Evolutionary conservation across 2,329 filamentous ascomycete species (phyloP).

Genomic region (Monosporascus sp.): DNA sequence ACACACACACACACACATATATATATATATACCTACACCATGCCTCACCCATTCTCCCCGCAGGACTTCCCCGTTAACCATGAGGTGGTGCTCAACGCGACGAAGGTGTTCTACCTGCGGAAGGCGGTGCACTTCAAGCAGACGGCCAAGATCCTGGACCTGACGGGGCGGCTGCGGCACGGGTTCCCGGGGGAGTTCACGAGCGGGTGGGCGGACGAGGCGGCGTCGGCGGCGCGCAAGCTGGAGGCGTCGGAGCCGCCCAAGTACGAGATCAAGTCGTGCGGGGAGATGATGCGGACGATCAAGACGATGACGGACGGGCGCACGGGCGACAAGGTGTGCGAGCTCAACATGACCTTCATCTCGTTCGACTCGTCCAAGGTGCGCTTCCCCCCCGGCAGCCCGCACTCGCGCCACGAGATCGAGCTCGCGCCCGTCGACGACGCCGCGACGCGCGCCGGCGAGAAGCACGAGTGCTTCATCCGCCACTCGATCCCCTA

Average conservation of each 20-base stretch:
- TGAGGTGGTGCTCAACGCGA: slow-evolving; percentile 18
- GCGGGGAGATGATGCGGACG: slow-evolving; percentile 31
- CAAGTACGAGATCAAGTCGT: slow-evolving; percentile 21
- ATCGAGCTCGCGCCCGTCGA: slow-evolving; percentile 26
- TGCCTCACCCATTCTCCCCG: slow-evolving; percentile 27
- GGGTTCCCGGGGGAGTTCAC: slow-evolving; percentile 23
- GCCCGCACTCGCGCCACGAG: slow-evolving; percentile 23
- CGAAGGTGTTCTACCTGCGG: slow-evolving; percentile 23
- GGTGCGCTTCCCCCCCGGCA: slow-evolving; percentile 24
- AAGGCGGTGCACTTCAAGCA: slow-evolving; percentile 28
- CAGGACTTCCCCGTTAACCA: slow-evolving; percentile 29
- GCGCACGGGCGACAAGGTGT: slow-evolving; percentile 16
- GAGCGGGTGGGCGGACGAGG: slow-evolving; percentile 23
- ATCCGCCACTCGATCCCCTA: slow-evolving; percentile 27
- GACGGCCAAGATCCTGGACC: slow-evolving; percentile 22
- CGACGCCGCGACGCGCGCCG: slow-evolving; percentile 11
- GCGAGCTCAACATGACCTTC: slow-evolving; percentile 31
- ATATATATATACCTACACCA: slow-evolving; percentile 9
- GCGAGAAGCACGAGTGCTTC: slow-evolving; percentile 27
- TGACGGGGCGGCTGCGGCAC: slow-evolving; percentile 17
- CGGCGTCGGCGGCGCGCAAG: slow-evolving; percentile 14
- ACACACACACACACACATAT: not conserved
- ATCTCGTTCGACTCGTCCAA: slow-evolving; percentile 24
- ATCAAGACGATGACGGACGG: slow-evolving; percentile 26
- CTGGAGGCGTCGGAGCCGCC: slow-evolving; percentile 9